These are phyloP conservation scores for Tripterygium wilfordii DNA, from an alignment of 177 flowering plant species.

Conservation along the genomic window DNA sequence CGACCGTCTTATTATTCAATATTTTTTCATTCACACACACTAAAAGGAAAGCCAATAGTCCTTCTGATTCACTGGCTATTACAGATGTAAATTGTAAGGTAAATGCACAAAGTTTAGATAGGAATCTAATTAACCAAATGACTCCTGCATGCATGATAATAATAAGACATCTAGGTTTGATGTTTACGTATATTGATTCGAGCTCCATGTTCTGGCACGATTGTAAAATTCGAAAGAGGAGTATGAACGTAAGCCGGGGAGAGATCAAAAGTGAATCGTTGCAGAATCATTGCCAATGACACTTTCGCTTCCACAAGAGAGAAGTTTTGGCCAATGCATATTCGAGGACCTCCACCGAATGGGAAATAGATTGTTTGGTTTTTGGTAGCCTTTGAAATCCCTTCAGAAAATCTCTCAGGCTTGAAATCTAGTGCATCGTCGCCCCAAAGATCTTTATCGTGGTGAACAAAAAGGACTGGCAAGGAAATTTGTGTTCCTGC, in stretches of 20 bases:
- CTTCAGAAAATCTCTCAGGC: slow-evolving; percentile 34
- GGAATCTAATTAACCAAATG: too few species aligned
- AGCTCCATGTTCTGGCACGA: slow-evolving; percentile 22
- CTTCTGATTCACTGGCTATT: too few species aligned
- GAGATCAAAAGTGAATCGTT: slow-evolving; percentile 18
- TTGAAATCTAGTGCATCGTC: slow-evolving; percentile 35
- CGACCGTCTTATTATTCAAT: too few species aligned
- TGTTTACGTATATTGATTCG: slow-evolving; percentile 13
- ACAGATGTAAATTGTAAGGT: too few species aligned
- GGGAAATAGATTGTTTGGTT: slow-evolving; percentile 19
- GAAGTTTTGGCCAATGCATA: slow-evolving; percentile 28
- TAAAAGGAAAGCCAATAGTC: too few species aligned
- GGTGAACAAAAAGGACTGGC: slow-evolving; percentile 17
- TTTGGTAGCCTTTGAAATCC: slow-evolving; percentile 28
- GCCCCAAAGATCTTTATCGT: slow-evolving; percentile 29
- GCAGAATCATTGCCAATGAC: slow-evolving; percentile 24
- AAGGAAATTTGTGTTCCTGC: slow-evolving; percentile 12
- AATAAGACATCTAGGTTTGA: too few species aligned
- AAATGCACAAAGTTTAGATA: too few species aligned
- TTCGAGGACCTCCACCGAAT: slow-evolving; percentile 27
- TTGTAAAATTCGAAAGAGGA: slow-evolving; percentile 8
- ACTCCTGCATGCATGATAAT: too few species aligned
- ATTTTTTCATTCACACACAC: too few species aligned
- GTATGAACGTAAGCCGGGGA: slow-evolving; percentile 30
- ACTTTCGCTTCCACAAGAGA: slow-evolving; percentile 29